These are phyloP conservation scores for Goffeauzyma gilvescens DNA, from an alignment of 768 basidiomycete species.

Conservation along the genomic window DNA sequence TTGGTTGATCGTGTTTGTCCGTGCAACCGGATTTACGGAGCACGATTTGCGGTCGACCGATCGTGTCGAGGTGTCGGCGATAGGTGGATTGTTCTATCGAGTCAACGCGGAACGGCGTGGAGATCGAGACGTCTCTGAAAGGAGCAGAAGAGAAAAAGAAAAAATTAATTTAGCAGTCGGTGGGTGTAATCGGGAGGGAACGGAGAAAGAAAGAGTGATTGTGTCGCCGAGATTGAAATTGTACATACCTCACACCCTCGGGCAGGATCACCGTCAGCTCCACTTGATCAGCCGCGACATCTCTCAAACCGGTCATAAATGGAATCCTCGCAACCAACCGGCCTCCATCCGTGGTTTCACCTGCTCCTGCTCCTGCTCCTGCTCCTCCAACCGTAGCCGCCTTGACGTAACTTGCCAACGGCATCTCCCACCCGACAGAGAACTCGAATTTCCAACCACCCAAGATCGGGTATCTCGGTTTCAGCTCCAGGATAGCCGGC, in stretches of 20 bases:
- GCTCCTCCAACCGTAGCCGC: slow-evolving; percentile 40
- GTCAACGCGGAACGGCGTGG: slow-evolving; percentile 57
- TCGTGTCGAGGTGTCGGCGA: slow-evolving; percentile 76
- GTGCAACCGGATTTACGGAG: slow-evolving; percentile 58
- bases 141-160: too few relatives aligned
- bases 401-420: slow-evolving; percentile 45
- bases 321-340: too few relatives aligned
- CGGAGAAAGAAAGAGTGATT: slow-evolving; percentile 8
- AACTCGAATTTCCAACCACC: slow-evolving; percentile 97
- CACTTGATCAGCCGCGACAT: slow-evolving; percentile 60
- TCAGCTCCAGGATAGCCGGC: slow-evolving; percentile 48
- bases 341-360: too few relatives aligned
- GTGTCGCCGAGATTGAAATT: slow-evolving; percentile 1
- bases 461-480: slow-evolving; percentile 75
- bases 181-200: not conserved
- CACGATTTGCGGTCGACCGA: slow-evolving; percentile 60
- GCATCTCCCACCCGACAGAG: slow-evolving; percentile 84
- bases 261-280: slow-evolving; percentile 66
- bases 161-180: not conserved
- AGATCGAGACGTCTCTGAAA: slow-evolving; percentile 54
- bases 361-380: slow-evolving; percentile 50
- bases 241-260: slow-evolving; percentile 79
- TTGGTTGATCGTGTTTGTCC: slow-evolving; percentile 55
- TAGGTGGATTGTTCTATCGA: slow-evolving; percentile 47
- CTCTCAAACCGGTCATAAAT: slow-evolving; percentile 62